These are phyloP conservation scores for Circinella umbellata DNA, from an alignment of 371 early-diverging fungal genomes.

Conservation along the genomic window DNA sequence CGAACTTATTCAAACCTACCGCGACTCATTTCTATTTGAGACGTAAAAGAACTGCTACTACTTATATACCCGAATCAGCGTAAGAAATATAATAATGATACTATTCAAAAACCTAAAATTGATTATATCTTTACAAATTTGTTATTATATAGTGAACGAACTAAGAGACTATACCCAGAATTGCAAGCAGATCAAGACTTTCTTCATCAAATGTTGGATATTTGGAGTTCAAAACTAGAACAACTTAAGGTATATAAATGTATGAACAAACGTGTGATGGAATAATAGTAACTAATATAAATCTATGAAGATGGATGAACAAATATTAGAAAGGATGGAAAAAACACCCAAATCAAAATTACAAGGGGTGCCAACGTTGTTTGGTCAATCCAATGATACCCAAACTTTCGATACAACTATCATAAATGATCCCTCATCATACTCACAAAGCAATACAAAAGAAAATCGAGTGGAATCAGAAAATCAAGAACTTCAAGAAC, in stretches of 20 bases:
- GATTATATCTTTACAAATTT: too few relatives aligned
- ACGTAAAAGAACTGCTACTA: neutral
- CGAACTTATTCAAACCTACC: neutral
- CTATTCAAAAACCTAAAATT: too few relatives aligned
- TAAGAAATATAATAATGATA: neutral
- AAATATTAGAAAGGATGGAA: constrained; percentile 3
- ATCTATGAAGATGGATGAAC: constrained; percentile 3
- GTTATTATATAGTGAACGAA: constrained; percentile 2
- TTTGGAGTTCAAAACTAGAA: constrained; percentile 6
- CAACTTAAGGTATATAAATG: constrained; percentile 1
- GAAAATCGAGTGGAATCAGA: too few relatives aligned
- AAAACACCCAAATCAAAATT: neutral
- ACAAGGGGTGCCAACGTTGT: neutral
- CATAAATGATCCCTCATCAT: too few relatives aligned
- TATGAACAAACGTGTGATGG: too few relatives aligned
- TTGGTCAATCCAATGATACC: neutral
- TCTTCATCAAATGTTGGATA: constrained; percentile 9
- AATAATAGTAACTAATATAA: neutral
- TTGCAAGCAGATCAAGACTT: constrained; percentile 7
- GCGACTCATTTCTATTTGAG: constrained; percentile 1
- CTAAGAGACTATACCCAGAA: constrained; percentile 2
- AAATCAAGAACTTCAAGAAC: too few relatives aligned
- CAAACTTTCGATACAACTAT: neutral
- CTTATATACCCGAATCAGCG: constrained; percentile 1
- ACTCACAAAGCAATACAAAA: neutral